Conservation (phyloP, 2,329 filamentous ascomycete species). For the Trichoderma sp. region DNA sequence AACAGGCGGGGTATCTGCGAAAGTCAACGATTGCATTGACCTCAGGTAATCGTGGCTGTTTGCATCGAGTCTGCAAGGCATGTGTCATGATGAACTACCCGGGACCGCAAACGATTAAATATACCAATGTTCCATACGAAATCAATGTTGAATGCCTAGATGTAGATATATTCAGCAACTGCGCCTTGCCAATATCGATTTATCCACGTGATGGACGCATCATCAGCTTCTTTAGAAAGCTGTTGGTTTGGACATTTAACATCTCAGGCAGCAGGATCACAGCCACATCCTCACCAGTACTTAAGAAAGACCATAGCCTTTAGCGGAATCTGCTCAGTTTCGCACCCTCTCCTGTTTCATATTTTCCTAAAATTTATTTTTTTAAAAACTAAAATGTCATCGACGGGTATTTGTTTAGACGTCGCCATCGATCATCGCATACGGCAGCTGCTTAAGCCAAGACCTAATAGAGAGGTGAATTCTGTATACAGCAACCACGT, state of each 20-base stretch:
- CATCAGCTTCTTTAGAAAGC: background rate
- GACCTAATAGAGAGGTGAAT: background rate
- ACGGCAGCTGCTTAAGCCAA: background rate
- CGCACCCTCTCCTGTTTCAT: background rate
- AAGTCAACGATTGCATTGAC: rapidly evolving
- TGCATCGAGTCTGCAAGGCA: background rate
- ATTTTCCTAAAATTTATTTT: background rate
- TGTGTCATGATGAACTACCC: background rate
- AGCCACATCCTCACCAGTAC: background rate
- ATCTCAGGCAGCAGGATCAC: background rate
- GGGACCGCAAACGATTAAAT: background rate
- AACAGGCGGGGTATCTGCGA: background rate
- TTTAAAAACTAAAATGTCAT: background rate
- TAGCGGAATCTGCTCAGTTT: too few species aligned
- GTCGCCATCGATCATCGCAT: background rate
- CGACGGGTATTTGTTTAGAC: background rate
- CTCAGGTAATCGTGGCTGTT: background rate
- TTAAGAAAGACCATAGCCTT: background rate
- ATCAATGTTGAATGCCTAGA: background rate
- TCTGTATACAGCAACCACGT: background rate
- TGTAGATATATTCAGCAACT: background rate
- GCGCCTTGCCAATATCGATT: background rate
- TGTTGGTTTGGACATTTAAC: background rate
- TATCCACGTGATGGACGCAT: background rate
- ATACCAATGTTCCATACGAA: background rate